Base-by-base conservation (phyloP, 2,329 filamentous ascomycete genomes). In the Fusarium oxysporum region DNA sequence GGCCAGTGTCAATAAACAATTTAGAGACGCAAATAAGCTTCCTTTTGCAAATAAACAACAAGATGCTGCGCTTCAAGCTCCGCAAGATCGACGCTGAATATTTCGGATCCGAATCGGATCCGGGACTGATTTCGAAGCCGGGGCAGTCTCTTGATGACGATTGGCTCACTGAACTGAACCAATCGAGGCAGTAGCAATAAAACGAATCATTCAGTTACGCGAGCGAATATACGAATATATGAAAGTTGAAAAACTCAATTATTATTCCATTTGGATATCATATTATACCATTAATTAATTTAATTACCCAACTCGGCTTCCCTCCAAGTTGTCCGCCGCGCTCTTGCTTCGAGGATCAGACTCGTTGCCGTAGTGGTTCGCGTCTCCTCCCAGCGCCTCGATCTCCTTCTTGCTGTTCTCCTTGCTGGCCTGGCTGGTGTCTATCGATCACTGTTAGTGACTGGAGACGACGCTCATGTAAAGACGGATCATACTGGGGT, bases 401-500 rank as follows among this genome's bases (percentile, higher is more conserved):
- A 86, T 82, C 11, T 78, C 80, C 70, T 84, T 53, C 51, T 78
- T 77, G 60, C 83, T 85, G 61, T 85, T 79, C 74, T 85, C 78
- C 77, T 87, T 86, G 53, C 84, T 85, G 61, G 78, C 77, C 40
- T 84, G 80, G 72, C 83, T 85, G 7, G 83, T 85, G 71, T 85
- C 83, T 85, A 25, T 16, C 17, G 21, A 33, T 23, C n/a, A 8
- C 19, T 16, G 41, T 73, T 28, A 73, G 55, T 32, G 4, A 43
- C 11, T 13, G 7, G 12, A 13, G 8, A 8, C 33, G 13, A 8
- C 12, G 5, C 5, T 21, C 14, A 21, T 14, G 16, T 38, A 37
- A 45, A 10, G 5, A 13, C 5, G 28, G 5, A 1, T 19, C 69
- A 17, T 77, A 86, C 85, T 86, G 14, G 84, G 84, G 67, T 86